Conservation (phyloP, 2,329 filamentous ascomycete species). For the Pseudogymnoascus sp. region DNA sequence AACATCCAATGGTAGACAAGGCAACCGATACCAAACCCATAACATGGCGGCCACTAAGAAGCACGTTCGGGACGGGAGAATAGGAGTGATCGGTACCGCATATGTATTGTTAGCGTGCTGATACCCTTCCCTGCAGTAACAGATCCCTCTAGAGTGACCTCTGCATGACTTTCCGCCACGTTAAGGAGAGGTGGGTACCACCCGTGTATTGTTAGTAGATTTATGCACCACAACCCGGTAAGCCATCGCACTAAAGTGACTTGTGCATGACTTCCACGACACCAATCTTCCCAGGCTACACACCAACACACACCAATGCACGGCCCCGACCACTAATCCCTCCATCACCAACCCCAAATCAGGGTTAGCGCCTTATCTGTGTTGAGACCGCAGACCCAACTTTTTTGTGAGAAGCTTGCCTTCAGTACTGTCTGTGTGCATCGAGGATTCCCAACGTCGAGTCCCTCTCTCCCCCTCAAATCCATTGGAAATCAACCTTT, state of each 20-base stretch:
- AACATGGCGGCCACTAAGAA: not conserved
- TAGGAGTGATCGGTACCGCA: not conserved
- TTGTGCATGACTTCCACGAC: not conserved
- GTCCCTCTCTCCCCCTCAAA: not conserved
- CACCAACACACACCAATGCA: not conserved
- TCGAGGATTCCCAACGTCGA: not conserved
- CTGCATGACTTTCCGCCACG: not conserved
- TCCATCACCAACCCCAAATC: not conserved
- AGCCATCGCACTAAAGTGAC: not conserved
- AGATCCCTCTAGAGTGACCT: not conserved
- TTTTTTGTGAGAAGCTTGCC: constrained; percentile 10
- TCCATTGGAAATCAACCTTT: constrained; percentile 1
- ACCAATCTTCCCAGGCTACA: not conserved
- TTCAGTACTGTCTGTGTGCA: not conserved
- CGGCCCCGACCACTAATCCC: not conserved
- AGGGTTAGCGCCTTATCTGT: not conserved
- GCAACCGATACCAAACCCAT: not conserved
- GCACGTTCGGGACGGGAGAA: not conserved
- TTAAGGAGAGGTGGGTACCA: not conserved
- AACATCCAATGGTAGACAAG: not conserved
- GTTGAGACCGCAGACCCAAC: constrained; percentile 5
- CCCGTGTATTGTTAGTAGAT: not conserved
- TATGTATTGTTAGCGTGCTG: not conserved
- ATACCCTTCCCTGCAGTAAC: not conserved
- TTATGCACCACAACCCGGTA: not conserved